Evolutionary conservation across 2,329 filamentous ascomycete genomes (phyloP).

Genomic region (Bipolaris bicolor): DNA sequence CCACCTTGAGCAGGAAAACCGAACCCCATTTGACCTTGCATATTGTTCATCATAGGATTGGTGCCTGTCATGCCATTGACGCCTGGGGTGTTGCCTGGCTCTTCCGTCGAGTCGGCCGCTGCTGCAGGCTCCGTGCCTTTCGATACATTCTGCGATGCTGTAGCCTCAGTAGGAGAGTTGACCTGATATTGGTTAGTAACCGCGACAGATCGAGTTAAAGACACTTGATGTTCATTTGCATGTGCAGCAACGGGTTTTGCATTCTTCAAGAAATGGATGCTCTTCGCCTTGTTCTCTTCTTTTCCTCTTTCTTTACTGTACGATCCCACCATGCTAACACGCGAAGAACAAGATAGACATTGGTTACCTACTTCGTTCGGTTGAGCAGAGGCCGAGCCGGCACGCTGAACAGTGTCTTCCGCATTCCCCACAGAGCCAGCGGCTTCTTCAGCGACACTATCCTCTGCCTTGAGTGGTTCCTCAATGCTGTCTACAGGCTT

Average conservation of each 20-base stretch:
- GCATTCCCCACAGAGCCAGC: slow-evolving; percentile 18
- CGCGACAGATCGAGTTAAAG: slow-evolving; percentile 10
- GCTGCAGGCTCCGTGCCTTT: slow-evolving; percentile 28
- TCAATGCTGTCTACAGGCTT: slow-evolving; percentile 41
- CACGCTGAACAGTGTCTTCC: slow-evolving; percentile 20
- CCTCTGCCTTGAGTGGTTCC: slow-evolving; percentile 22
- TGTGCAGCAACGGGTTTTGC: slow-evolving; percentile 29
- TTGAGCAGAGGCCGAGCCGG: slow-evolving; percentile 27
- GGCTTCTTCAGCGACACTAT: slow-evolving; percentile 15
- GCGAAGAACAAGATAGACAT: slow-evolving; percentile 4
- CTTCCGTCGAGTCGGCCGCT: slow-evolving; percentile 24
- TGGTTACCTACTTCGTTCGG: slow-evolving; percentile 35
- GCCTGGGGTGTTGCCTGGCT: slow-evolving; percentile 26
- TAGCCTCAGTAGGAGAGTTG: slow-evolving; percentile 17
- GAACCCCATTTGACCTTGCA: slow-evolving; percentile 45
- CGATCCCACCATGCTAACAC: slow-evolving; percentile 8
- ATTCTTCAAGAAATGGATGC: slow-evolving; percentile 19
- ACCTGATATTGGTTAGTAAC: slow-evolving; percentile 26
- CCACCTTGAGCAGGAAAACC: slow-evolving; percentile 53
- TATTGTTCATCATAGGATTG: slow-evolving; percentile 36
- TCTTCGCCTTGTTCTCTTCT: slow-evolving; percentile 5
- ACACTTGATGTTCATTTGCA: slow-evolving; percentile 28
- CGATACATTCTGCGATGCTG: slow-evolving; percentile 22
- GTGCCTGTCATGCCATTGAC: slow-evolving; percentile 27
- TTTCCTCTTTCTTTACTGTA: slow-evolving; percentile 12